A percentile compares a stretch with the other conserved stretches of the same genome.
Conservation (phyloP, 257 asterid genomes). For the Petrea volubilis region DNA sequence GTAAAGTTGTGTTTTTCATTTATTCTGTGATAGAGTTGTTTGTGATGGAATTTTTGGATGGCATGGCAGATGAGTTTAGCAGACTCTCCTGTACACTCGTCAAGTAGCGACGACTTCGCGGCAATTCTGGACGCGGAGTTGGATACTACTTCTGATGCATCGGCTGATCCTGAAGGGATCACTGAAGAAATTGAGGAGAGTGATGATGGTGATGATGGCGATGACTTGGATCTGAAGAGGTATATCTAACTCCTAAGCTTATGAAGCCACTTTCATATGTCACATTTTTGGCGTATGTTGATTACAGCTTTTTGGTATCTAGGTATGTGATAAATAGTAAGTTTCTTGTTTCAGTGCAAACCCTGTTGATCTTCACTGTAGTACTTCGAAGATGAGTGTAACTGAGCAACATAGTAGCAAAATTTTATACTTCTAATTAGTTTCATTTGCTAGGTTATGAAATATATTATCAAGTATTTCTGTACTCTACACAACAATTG, state of each 20-base stretch:
- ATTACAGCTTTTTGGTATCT: neutral
- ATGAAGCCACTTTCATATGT: neutral
- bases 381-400: neutral
- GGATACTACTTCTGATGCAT: constrained; percentile 59
- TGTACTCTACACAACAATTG: neutral
- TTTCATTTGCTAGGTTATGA: neutral
- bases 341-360: neutral
- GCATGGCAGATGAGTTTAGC: constrained; percentile 72
- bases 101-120: constrained; percentile 86
- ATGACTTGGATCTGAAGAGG: constrained; percentile 40
- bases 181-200: constrained; percentile 38
- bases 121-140: constrained; percentile 73
- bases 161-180: constrained; percentile 41
- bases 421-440: neutral
- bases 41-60: constrained; percentile 5
- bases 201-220: constrained; percentile 30
- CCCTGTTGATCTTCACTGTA: constrained; percentile 1
- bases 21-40: neutral
- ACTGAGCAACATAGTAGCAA: neutral
- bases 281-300: neutral
- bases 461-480: neutral
- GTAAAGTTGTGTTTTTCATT: neutral
- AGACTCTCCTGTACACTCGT: constrained; percentile 73
- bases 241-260: constrained; percentile 7
- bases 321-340: constrained; percentile 2